Percentiles rank a stretch among this genome's conserved stretches.
phyloP scores from a whole-genome alignment of 306 rosid genomes.

The Adenanthera pavonina region DNA sequence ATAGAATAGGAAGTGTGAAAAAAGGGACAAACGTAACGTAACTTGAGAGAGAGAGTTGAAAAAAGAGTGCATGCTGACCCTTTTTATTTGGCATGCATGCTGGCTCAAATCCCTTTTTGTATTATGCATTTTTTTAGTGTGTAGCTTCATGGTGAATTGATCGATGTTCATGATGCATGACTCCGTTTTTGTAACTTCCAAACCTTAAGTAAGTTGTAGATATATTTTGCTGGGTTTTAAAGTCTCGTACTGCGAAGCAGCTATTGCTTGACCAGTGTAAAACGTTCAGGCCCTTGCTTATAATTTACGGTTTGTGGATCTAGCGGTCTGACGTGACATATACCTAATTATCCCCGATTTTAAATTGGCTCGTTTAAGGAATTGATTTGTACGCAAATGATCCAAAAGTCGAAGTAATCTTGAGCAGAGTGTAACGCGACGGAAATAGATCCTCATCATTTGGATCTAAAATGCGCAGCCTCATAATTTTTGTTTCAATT shows the following conservation, averaged over 20 bases:
- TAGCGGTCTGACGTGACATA: background rate
- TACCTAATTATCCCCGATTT: background rate
- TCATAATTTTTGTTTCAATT: background rate
- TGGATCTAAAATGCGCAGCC: background rate
- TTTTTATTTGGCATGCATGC: constrained; percentile 62
- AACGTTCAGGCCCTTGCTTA: background rate
- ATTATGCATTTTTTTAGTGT: background rate
- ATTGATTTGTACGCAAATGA: background rate
- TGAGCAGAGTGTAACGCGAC: background rate
- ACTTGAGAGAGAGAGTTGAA: constrained; percentile 34
- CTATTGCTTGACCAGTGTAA: background rate
- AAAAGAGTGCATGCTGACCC: constrained; percentile 70
- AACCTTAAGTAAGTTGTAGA: background rate
- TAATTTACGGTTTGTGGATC: background rate
- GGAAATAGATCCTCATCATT: background rate
- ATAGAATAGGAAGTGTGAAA: constrained; percentile 34
- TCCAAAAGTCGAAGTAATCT: background rate
- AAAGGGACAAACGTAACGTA: constrained; percentile 29
- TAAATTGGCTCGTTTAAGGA: too few relatives aligned
- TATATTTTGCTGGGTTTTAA: background rate
- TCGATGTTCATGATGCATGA: constrained; percentile 18
- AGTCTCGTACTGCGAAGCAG: background rate
- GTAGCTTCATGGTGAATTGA: constrained; percentile 25
- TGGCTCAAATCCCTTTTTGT: constrained; percentile 25
- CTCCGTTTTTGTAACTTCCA: constrained; percentile 15